Percentiles rank a stretch among this genome's conserved stretches.
Conservation (phyloP, 108 stramenopile genomes). For the Pseudonitzschia multiseries region DNA sequence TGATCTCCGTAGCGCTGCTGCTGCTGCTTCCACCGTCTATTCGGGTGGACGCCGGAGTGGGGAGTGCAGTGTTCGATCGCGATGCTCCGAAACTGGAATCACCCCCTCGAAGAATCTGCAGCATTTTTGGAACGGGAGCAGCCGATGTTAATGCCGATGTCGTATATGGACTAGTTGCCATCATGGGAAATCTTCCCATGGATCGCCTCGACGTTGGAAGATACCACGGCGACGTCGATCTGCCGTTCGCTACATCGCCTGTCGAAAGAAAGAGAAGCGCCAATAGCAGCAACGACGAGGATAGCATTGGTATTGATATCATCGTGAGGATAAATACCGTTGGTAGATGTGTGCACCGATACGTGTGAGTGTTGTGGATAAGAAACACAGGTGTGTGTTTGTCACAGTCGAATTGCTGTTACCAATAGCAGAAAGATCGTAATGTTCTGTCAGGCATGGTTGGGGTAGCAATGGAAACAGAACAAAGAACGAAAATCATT, state of each 20-base stretch:
- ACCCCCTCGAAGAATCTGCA: neutral
- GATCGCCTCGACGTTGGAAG: neutral
- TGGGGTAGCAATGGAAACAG: too few relatives aligned
- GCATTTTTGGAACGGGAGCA: neutral
- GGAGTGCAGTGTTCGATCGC: neutral
- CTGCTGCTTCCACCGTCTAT: neutral
- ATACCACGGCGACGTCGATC: slow-evolving; percentile 3
- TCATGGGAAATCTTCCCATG: neutral
- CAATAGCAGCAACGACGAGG: neutral
- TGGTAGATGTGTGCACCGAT: neutral
- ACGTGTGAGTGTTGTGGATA: neutral
- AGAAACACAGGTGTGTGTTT: neutral
- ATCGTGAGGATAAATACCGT: neutral
- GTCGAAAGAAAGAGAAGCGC: neutral
- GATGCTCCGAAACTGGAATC: neutral
- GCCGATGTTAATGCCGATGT: neutral
- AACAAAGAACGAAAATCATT: too few relatives aligned
- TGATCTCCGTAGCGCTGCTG: neutral
- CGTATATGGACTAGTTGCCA: neutral
- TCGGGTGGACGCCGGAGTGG: neutral
- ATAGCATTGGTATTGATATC: neutral
- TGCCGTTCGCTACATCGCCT: neutral
- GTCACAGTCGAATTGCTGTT: too few relatives aligned
- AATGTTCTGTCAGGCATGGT: too few relatives aligned
- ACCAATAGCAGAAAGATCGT: too few relatives aligned